These are phyloP conservation scores for Chlorella sorokiniana DNA, from an alignment of 139 green algal species.

Conservation along the genomic window DNA sequence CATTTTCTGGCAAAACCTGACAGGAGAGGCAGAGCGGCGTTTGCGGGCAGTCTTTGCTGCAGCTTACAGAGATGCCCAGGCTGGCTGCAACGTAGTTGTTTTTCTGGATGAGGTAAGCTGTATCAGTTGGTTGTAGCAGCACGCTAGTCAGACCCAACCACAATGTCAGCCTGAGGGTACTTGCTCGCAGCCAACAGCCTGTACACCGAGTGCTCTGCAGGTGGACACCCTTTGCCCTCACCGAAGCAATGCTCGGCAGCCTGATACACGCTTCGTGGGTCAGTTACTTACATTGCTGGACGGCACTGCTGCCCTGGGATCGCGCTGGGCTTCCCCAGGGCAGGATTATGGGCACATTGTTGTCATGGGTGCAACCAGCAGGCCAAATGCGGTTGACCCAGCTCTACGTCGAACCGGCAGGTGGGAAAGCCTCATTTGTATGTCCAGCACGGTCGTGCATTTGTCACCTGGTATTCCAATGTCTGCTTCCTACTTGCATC, in stretches of 20 bases:
- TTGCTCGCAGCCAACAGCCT: no score
- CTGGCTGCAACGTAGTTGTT: constrained; percentile 64
- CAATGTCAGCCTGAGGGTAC: no score
- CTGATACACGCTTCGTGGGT: constrained; percentile 85
- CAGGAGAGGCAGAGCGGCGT: constrained; percentile 85
- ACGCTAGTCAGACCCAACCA: no score
- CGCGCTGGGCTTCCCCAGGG: neutral
- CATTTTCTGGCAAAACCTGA: neutral
- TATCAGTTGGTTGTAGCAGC: neutral
- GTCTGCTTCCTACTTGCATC: no score
- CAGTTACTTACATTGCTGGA: constrained; percentile 96
- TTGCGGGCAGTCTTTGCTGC: constrained; percentile 80
- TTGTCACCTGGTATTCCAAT: no score
- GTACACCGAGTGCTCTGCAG: constrained; percentile 14
- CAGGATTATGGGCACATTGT: neutral
- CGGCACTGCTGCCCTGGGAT: constrained; percentile 35
- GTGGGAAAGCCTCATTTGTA: neutral
- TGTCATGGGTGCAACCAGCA: constrained; percentile 81
- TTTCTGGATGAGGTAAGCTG: constrained; percentile 85
- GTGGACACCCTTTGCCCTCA: constrained; percentile 84
- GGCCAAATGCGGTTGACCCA: constrained; percentile 84
- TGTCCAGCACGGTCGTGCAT: no score
- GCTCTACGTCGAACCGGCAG: neutral
- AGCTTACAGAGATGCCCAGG: constrained; percentile 55
- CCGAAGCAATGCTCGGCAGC: constrained; percentile 54